phyloP scores from a whole-genome alignment of 176 grass and related monocot genomes.

The Leersia perrieri region DNA sequence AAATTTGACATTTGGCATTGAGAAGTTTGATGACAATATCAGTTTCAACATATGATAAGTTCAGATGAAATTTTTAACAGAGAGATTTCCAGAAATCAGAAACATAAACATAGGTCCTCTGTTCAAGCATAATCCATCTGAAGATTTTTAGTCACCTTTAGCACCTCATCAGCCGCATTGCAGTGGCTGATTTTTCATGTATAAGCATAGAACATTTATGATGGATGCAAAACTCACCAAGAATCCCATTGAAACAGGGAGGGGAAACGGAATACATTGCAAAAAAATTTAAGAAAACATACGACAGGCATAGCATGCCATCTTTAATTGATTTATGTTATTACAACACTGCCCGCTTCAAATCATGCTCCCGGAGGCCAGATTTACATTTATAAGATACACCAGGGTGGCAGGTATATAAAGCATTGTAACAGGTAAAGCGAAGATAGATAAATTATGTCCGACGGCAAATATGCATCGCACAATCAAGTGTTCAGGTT shows the following conservation, averaged over 20 bases:
- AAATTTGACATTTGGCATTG: no score
- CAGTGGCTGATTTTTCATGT: no score
- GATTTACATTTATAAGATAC: neutral
- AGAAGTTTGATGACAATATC: no score
- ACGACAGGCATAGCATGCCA: neutral
- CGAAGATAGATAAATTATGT: neutral
- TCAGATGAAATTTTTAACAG: no score
- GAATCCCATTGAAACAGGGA: neutral
- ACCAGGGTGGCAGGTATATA: conserved; percentile 7
- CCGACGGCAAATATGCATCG: neutral
- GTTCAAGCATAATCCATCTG: no score
- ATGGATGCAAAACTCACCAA: no score
- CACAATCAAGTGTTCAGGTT: conserved; percentile 30
- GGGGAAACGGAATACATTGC: neutral
- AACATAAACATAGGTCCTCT: no score
- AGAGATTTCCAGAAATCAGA: no score
- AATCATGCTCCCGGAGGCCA: neutral
- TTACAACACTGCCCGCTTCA: neutral
- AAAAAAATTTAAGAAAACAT: neutral
- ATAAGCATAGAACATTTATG: no score
- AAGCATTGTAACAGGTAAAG: neutral
- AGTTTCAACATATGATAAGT: no score
- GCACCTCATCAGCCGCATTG: no score
- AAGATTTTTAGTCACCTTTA: no score
- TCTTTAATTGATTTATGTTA: neutral